Evolutionary conservation across 371 early-diverging fungal genomes (phyloP).

Genomic region (Mortierella sp.): DNA sequence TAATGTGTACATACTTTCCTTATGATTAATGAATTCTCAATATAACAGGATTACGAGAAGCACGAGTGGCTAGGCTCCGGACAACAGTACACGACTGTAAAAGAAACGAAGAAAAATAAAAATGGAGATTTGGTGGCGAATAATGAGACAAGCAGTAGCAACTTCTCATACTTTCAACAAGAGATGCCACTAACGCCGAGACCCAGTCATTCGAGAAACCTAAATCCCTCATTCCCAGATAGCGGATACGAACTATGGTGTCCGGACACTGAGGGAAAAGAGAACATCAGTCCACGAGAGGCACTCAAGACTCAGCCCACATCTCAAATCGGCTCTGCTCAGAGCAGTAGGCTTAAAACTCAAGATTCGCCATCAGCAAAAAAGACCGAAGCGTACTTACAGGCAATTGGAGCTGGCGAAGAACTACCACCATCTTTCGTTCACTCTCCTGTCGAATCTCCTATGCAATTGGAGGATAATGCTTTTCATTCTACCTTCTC

Average conservation of each 20-base stretch:
- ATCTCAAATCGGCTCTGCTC: neutral
- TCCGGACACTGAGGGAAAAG: neutral
- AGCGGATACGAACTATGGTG: conserved; percentile 13
- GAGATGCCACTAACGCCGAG: neutral
- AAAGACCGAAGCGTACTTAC: neutral
- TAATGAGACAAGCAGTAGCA: neutral
- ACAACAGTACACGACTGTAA: neutral
- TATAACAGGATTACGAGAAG: conserved; percentile 31
- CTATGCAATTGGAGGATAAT: neutral
- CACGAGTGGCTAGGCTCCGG: conserved; percentile 33
- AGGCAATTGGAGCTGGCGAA: neutral
- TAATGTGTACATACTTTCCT: neutral
- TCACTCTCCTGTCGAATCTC: neutral
- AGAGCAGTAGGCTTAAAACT: neutral
- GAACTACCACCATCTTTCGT: neutral
- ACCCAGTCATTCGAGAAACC: neutral
- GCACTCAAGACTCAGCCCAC: neutral
- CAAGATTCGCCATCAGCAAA: neutral
- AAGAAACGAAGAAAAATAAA: neutral
- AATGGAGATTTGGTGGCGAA: neutral
- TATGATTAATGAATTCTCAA: neutral
- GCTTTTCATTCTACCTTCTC: neutral
- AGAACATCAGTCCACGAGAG: neutral
- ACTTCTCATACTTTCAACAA: neutral
- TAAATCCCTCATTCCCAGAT: neutral